Percentiles rank a stretch among this genome's conserved stretches.
These are phyloP conservation scores for Camelina hispida DNA, from an alignment of 345 rosid genomes.

Conservation along the genomic window DNA sequence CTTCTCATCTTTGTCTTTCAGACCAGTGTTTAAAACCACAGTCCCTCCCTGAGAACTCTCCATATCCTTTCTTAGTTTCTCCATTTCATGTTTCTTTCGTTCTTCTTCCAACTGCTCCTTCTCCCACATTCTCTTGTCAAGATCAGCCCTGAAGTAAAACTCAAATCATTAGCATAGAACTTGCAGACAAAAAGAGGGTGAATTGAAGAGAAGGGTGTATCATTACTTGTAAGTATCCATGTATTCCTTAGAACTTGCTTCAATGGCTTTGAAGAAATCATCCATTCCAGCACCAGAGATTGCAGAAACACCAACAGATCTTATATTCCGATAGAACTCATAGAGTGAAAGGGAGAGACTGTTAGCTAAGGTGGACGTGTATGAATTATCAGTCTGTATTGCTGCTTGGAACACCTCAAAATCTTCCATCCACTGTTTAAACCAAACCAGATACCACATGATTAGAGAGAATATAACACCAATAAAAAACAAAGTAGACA, in stretches of 20 bases:
- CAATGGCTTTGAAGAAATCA: constrained; percentile 71
- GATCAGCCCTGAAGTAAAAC: constrained; percentile 62
- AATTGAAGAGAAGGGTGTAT: constrained; percentile 5
- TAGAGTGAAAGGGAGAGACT: constrained; percentile 71
- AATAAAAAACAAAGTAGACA: neutral
- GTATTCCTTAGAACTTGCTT: constrained; percentile 71
- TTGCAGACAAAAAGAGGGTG: constrained; percentile 3
- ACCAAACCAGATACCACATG: constrained; percentile 14
- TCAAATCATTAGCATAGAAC: neutral
- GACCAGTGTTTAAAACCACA: constrained; percentile 69
- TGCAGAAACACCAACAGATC: constrained; percentile 83
- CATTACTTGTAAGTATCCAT: constrained; percentile 77
- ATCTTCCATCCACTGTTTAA: constrained; percentile 80
- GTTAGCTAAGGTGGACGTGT: constrained; percentile 66
- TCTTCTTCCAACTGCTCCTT: constrained; percentile 74
- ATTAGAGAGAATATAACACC: constrained; percentile 6
- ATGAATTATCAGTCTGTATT: constrained; percentile 59
- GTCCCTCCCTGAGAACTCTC: constrained; percentile 72
- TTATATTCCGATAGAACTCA: constrained; percentile 71
- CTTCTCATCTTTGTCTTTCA: constrained; percentile 54
- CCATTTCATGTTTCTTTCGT: constrained; percentile 61
- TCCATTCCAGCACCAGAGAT: constrained; percentile 83
- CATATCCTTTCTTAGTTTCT: constrained; percentile 71
- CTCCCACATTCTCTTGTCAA: constrained; percentile 77
- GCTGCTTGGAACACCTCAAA: constrained; percentile 80